Percentiles rank a stretch among this genome's conserved stretches.
Conservation (phyloP, 345 rosid species). For the Theobroma cacao region DNA sequence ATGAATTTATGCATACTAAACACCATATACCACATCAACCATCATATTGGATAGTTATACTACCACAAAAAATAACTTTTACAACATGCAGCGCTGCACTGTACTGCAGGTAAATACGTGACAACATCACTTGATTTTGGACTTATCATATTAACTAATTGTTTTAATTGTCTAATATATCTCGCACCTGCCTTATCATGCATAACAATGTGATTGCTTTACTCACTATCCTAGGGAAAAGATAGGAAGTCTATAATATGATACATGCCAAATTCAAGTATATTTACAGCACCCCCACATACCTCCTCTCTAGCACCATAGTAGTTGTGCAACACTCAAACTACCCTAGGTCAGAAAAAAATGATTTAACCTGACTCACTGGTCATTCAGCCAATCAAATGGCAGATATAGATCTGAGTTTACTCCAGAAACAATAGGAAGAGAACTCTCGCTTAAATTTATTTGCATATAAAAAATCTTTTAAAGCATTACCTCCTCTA, state of each 20-base stretch:
- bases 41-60: neutral
- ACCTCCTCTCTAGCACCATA: neutral
- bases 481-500: slow-evolving; percentile 1
- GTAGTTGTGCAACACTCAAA: neutral
- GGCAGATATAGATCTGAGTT: slow-evolving; percentile 10
- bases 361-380: neutral
- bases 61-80: neutral
- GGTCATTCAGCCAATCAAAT: neutral
- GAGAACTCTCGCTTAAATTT: neutral
- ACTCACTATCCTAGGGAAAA: neutral
- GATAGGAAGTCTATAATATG: neutral
- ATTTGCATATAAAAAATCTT: neutral
- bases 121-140: neutral
- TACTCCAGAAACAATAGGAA: neutral
- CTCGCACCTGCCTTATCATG: neutral
- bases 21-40: neutral
- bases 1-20: neutral
- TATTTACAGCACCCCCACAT: neutral
- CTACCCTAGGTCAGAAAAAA: neutral
- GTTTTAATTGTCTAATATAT: neutral
- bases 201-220: neutral
- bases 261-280: neutral
- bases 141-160: neutral
- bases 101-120: neutral
- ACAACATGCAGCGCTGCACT: neutral